Evolutionary conservation across 2,329 filamentous ascomycete genomes (phyloP).

Genomic region (Escovopsis weberi): DNA sequence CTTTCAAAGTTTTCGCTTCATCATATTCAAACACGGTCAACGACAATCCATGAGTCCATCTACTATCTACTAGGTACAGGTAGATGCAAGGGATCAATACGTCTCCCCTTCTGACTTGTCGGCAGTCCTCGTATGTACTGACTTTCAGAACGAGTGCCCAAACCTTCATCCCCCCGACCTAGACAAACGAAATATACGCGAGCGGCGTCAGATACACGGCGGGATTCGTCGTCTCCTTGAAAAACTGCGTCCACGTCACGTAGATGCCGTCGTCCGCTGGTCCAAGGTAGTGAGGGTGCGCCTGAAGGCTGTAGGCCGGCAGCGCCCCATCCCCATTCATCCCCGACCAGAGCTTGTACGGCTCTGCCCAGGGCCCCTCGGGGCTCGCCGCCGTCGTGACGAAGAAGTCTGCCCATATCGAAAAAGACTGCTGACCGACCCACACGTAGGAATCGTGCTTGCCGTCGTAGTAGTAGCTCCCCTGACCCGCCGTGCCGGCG

Average conservation of each 20-base stretch:
- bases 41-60: too few relatives aligned
- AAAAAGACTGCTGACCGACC: slow-evolving; percentile 9
- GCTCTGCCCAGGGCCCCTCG: slow-evolving; percentile 5
- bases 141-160: background rate
- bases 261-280: slow-evolving; percentile 5
- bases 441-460: slow-evolving; percentile 9
- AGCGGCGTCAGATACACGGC: slow-evolving; percentile 6
- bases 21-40: too few relatives aligned
- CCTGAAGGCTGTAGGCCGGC: slow-evolving; percentile 6
- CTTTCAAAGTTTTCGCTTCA: too few relatives aligned
- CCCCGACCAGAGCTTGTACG: slow-evolving; percentile 5
- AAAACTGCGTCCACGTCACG: slow-evolving; percentile 7
- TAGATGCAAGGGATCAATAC: too few relatives aligned
- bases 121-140: too few relatives aligned
- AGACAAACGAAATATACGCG: slow-evolving; percentile 7
- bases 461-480: slow-evolving; percentile 11
- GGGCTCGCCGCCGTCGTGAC: slow-evolving; percentile 9
- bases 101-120: too few relatives aligned
- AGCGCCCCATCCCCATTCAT: slow-evolving; percentile 3
- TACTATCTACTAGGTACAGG: too few relatives aligned
- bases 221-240: slow-evolving; percentile 4
- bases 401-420: slow-evolving; percentile 9
- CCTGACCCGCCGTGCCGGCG: slow-evolving; percentile 11
- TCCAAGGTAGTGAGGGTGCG: slow-evolving; percentile 5
- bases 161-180: background rate